Evolutionary conservation across 768 basidiomycete species (phyloP), one percentile per base, ranked within the genome.

Genomic region (Botryobasidium botryosum): DNA sequence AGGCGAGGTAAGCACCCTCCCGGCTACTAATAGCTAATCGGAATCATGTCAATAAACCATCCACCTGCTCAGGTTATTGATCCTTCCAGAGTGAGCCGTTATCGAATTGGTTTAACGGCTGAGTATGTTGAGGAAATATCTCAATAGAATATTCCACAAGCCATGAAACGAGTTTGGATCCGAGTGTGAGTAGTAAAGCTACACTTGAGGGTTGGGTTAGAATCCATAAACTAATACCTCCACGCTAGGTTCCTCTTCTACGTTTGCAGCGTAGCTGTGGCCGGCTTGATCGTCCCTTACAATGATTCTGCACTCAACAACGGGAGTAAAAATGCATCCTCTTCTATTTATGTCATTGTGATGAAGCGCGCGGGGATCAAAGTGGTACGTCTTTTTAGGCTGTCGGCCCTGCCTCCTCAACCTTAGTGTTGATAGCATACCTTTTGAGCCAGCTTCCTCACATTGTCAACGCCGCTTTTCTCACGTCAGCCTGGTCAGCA

Each of bases 261-360:
- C 59, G 54, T 43, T 18, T 31, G 27, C 13, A 42, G 43, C 25
- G 43, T 44, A 17, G 21, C 35, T 10, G 39, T 48, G 20, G 37
- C 41, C 27, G 82, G 83, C 47, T 75, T 88, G 76, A 67, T 86
- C 32, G 79, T 90, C 35, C 72, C 80, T 1, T 80, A 69, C 51
- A 64, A 76, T 53, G 75, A 86, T 49, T 46, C 59, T 0, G 59
- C 65, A 21, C 69, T 94, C 4, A 54, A 63, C 42, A 61, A 84
- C 35, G 55, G 51, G 15, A 59, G 59, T 35, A n/a, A 33, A 8
- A 78, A 74, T n/a, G 77, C 79, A 45, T 76, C 77, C 13, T 74
- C 75, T 2, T 81, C 82, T 35, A 82, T 90, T 1, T 94, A 90
- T 61, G 88, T 94, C 51, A 84, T 96, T 51, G 91, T 88, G 47